phyloP scores from a whole-genome alignment of 1,284 basidiomycete genomes.

The Moesziomyces aphidis region DNA sequence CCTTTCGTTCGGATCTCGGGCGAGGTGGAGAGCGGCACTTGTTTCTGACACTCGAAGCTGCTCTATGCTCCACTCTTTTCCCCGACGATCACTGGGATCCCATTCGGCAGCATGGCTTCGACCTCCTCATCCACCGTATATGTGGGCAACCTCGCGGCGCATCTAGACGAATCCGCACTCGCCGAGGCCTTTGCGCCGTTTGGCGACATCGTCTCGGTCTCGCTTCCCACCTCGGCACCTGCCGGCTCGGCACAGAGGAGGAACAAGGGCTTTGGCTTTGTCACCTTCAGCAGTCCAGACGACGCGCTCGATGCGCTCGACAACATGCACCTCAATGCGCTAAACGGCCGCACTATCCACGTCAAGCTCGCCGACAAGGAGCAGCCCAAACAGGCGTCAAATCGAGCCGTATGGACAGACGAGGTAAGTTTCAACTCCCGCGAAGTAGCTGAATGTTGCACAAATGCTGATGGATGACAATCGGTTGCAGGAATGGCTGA shows the following conservation, averaged over 20 bases:
- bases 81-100: background rate
- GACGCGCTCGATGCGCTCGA: constrained; percentile 50
- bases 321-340: constrained; percentile 52
- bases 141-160: constrained; percentile 30
- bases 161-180: constrained; percentile 26
- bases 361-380: constrained; percentile 39
- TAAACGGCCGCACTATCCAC: constrained; percentile 21
- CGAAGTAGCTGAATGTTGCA: no score
- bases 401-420: constrained; percentile 37
- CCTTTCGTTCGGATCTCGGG: no score
- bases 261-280: constrained; percentile 49
- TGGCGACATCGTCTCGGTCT: constrained; percentile 49
- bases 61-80: background rate
- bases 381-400: background rate
- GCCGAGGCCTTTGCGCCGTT: constrained; percentile 32
- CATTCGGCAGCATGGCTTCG: background rate
- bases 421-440: constrained; percentile 20
- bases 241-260: background rate
- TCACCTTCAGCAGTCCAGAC: constrained; percentile 26
- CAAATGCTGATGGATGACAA: background rate
- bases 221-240: constrained; percentile 22
- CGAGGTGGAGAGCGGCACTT: background rate
- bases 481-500: constrained; percentile 37
- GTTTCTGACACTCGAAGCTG: background rate
- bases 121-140: constrained; percentile 20